A percentile compares a stretch with the other conserved stretches of the same genome.
These are phyloP conservation scores for Candida piceae DNA, from an alignment of 805 yeast species.

Conservation along the genomic window DNA sequence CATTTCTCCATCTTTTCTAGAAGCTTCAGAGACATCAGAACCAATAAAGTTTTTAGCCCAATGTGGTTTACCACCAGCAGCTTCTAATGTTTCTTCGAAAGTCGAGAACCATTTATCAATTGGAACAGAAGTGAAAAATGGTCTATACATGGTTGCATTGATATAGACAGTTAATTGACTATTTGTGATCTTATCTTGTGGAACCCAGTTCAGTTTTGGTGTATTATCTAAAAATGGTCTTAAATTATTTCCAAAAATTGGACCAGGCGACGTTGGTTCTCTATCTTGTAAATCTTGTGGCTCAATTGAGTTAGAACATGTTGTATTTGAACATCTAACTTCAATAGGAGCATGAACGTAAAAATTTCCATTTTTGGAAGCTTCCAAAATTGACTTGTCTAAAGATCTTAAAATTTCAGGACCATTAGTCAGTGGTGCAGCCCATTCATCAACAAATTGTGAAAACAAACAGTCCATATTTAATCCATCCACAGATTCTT, in stretches of 20 bases:
- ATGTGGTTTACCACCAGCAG: constrained; percentile 90
- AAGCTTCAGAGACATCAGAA: constrained; percentile 30
- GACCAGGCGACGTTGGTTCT: constrained; percentile 57
- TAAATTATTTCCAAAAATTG: constrained; percentile 76
- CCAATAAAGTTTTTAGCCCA: constrained; percentile 97
- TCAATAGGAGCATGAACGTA: constrained; percentile 95
- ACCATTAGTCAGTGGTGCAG: constrained; percentile 81
- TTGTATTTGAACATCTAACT: constrained; percentile 87
- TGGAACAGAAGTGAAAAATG: constrained; percentile 73
- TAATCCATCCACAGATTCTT: constrained; percentile 77
- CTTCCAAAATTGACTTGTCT: constrained; percentile 54
- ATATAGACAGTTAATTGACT: constrained; percentile 79
- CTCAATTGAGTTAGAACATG: constrained; percentile 35
- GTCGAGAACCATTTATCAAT: constrained; percentile 74
- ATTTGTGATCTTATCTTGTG: constrained; percentile 52
- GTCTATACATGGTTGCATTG: constrained; percentile 94
- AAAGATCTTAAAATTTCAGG: constrained; percentile 63
- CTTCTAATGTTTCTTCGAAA: constrained; percentile 75
- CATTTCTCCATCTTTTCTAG: constrained; percentile 65
- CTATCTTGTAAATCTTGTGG: constrained; percentile 48
- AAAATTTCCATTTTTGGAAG: constrained; percentile 55
- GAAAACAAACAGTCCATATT: constrained; percentile 94
- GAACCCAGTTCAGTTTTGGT: constrained; percentile 58
- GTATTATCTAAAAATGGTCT: constrained; percentile 82
- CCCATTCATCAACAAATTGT: constrained; percentile 96